Evolutionary conservation across 2,329 filamentous ascomycete species (phyloP), one percentile per base, ranked within the genome.

Genomic region (Aspergillus tanneri): DNA sequence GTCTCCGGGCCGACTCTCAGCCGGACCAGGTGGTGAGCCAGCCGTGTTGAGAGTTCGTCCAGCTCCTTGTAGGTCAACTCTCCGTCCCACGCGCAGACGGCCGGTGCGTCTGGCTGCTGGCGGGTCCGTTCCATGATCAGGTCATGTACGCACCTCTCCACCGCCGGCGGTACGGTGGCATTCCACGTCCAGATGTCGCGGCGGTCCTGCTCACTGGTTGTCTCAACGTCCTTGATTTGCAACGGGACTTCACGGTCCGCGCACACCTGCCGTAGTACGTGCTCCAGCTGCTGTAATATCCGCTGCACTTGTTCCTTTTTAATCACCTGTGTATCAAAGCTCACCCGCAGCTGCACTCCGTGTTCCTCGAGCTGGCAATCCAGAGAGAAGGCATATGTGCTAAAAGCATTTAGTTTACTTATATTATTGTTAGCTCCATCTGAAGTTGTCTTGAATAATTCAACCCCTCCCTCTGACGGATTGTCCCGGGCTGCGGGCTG

Each of bases 361-460:
- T 32, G n/a, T 7, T 14, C n/a, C 9, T 32, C n/a, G n/a, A 32
- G 28, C 14, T 32, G 9, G 12, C 28, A 32, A 5, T 32, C 28
- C 18, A 32, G 4, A n/a, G 18, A 14, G 5, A 32, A 7, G n/a
- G 28, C 28, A 9, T 32, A 32, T 10, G 28, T 32, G 28, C 18
- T 32, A 4, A 32, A 32, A 4, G 12, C 9, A 7, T 32, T 32
- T 16, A n/a, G n/a, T n/a, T n/a, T n/a, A n/a, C n/a, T n/a, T n/a
- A n/a, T n/a, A n/a, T n/a, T n/a, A n/a, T n/a, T n/a, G n/a, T n/a
- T n/a, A n/a, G n/a, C 12, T 14, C 28, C 28, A 32, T 14, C 82
- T 73, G 19, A 83, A 77, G 0, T 73, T 71, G 52, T 76, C 74
- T 0, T 77, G 79, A 0, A 77, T 78, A 16, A 45, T 21, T 16